Conservation (phyloP, 164 flowering plant genomes). For the Houttuynia cordata region DNA sequence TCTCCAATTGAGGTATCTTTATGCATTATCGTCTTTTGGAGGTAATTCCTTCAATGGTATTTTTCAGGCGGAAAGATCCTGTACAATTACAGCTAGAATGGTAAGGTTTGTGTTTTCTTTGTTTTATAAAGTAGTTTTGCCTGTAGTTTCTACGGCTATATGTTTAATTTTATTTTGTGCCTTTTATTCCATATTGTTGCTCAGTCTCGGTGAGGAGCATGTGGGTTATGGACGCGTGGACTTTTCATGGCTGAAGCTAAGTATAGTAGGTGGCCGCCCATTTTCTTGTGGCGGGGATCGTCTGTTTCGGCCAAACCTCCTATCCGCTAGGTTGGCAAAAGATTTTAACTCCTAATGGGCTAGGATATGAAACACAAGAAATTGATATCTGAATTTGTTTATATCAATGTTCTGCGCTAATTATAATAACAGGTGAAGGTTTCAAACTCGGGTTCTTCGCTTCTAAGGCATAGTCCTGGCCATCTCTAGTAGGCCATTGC, state of each 20-base stretch:
- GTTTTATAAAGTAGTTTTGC: neutral
- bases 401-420: too few species aligned
- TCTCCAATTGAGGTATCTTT: neutral
- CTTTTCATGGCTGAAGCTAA: slow-evolving; percentile 51
- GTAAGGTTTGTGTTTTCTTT: slow-evolving; percentile 26
- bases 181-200: neutral
- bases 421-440: too few species aligned
- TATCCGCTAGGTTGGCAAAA: slow-evolving; percentile 45
- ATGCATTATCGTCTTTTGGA: too few species aligned
- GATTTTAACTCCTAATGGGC: too few species aligned
- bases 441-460: too few species aligned
- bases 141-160: neutral
- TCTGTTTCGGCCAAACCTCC: slow-evolving; percentile 47
- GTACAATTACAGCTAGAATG: slow-evolving; percentile 79
- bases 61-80: slow-evolving; percentile 51
- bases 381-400: neutral
- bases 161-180: neutral
- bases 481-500: too few species aligned
- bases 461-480: too few species aligned
- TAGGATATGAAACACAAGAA: too few species aligned
- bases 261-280: slow-evolving; percentile 88
- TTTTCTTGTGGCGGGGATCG: slow-evolving; percentile 66
- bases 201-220: slow-evolving; percentile 76
- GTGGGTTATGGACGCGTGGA: slow-evolving; percentile 62
- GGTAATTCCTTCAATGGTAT: neutral